Conservation (phyloP, 2,329 filamentous ascomycete genomes). For the Onygena corvina region DNA sequence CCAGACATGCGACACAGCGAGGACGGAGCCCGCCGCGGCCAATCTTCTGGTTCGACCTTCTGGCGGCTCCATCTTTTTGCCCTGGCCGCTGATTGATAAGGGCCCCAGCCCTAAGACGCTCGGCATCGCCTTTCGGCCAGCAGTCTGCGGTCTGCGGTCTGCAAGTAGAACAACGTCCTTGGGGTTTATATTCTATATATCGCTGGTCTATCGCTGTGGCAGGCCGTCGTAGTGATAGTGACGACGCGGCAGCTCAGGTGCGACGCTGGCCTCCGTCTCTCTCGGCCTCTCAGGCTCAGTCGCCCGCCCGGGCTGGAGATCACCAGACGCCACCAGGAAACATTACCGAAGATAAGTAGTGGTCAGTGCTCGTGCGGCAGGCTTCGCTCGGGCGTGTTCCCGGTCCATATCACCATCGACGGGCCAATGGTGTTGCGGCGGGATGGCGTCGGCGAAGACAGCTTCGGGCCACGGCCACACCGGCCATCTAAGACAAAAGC, state of each 20-base stretch:
- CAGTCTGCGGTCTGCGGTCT: no score
- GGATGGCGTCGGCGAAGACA: background rate
- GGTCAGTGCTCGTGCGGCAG: constrained; percentile 4
- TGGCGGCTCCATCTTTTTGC: background rate
- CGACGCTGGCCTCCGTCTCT: no score
- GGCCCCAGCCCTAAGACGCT: constrained; percentile 3
- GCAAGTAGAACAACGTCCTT: no score
- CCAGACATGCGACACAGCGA: background rate
- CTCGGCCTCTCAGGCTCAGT: no score
- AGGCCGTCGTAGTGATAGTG: no score
- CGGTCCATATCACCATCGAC: background rate
- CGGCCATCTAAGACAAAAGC: no score
- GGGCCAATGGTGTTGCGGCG: background rate
- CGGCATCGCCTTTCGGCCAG: background rate
- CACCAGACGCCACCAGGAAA: background rate
- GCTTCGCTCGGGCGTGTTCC: background rate
- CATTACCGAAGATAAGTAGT: background rate
- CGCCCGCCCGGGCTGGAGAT: no score
- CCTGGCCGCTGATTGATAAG: constrained; percentile 7
- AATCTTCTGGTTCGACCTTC: background rate
- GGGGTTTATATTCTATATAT: no score
- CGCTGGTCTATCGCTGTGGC: no score
- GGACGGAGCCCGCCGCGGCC: background rate
- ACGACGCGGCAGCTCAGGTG: no score
- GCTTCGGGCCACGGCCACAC: no score